phyloP scores from a whole-genome alignment of 2,329 filamentous ascomycete species.

The Basipetospora sp. region DNA sequence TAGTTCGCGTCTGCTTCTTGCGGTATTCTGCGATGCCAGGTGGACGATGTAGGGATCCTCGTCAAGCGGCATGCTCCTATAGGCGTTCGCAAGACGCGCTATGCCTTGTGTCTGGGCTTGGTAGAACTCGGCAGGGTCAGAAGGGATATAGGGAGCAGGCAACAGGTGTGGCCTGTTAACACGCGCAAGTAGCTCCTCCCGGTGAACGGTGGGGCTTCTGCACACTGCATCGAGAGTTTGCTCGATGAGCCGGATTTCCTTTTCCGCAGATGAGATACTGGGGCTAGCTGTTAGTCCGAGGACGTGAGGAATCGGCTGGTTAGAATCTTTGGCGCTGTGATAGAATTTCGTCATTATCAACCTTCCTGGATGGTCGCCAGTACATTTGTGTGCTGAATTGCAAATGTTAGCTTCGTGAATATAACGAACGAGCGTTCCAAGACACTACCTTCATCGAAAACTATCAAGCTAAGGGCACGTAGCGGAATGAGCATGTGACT shows the following conservation, averaged over 20 bases:
- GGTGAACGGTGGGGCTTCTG: conserved; percentile 51
- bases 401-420: background rate
- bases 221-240: conserved; percentile 54
- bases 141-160: conserved; percentile 18
- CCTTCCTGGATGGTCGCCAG: conserved; percentile 46
- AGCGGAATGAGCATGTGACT: conserved; percentile 59
- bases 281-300: conserved; percentile 74
- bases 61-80: conserved; percentile 34
- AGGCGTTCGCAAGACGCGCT: conserved; percentile 8
- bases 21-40: conserved; percentile 27
- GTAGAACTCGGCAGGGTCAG: background rate
- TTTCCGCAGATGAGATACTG: conserved; percentile 42
- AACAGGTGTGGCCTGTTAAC: conserved; percentile 51
- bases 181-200: conserved; percentile 52
- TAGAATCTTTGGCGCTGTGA: conserved; percentile 28
- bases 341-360: conserved; percentile 64
- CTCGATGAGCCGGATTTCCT: conserved; percentile 49
- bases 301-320: conserved; percentile 43
- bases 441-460: conserved; percentile 65
- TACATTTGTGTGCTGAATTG: conserved; percentile 56
- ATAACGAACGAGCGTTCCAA: background rate
- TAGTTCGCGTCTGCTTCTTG: conserved; percentile 25
- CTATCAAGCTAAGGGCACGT: conserved; percentile 46
- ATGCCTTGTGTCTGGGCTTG: background rate
- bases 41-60: conserved; percentile 45